Evolutionary conservation across 2,329 filamentous ascomycete species (phyloP), one percentile per base, ranked within the genome.

Genomic region (Metarhizium humberi): DNA sequence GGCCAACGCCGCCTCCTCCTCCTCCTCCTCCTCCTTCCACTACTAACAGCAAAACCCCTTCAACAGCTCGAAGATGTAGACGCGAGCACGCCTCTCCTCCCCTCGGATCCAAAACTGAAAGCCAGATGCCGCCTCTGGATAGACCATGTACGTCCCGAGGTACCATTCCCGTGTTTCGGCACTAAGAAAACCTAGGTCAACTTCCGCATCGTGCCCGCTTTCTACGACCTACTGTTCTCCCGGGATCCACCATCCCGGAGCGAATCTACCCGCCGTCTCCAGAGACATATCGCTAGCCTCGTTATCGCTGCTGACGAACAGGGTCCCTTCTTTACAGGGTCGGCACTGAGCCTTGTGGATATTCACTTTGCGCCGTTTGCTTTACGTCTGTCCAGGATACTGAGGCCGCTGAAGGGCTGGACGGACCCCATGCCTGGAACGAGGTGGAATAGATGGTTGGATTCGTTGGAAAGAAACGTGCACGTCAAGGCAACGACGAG

Each of bases 81-180:
- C 36, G 68, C 76, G 30, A 81, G 81, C 1, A 73, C 78, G 4
- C 70, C 81, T 6, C 73, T 95, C 7, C 75, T 91, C 32, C 88
- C 88, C 1, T 73, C 76, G 0, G 79, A 78, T 63, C 76, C 87
- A 1, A 84, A 86, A 63, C 69, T 84, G 14, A 83, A 85, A 61
- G 90, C 91, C 2, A 82, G 87, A 55, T 90, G 84, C 56, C 82
- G 90, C 47, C 71, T 94, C 10, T 95, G 90, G 90, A 79, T 84
- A 30, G 87, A 92, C 61, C 88, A 94, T 73, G 84, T 90, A 71
- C 69, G 80, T 67, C 32, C 6, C n/a, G n/a, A n/a, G n/a, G 10
- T 14, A 6, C 14, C 40, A 7, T 18, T n/a, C 36, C 47, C 3
- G 52, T 59, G 20, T 50, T 46, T 18, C 16, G 11, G 10, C 7